Evolutionary conservation across 2,329 filamentous ascomycete genomes (phyloP), one percentile per base, ranked within the genome.

Genomic region (Fusarium sp.): DNA sequence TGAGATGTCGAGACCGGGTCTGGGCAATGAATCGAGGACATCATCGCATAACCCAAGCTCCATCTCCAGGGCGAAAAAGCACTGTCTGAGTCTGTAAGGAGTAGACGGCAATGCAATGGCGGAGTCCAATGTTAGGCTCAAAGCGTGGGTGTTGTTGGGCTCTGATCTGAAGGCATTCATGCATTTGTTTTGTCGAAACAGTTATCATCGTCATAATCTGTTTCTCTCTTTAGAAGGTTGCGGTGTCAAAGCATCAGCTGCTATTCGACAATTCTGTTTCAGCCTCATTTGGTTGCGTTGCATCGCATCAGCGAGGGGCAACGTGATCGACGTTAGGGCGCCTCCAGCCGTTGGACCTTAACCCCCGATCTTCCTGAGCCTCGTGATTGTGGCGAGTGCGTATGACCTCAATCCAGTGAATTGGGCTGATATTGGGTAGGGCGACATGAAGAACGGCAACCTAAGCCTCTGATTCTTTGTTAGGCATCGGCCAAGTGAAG

Each of bases 271-370:
- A 67, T 52, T 52, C 22, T 34, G 57, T 67, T 65, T 69, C 67
- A 69, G 64, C 64, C 69, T 69, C 69, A 61, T 67, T 65, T 69
- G 56, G 56, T 53, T 64, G 62, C 54, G 67, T 69, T 63, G 67
- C 69, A 65, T 73, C 62, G 61, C 62, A 72, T 71, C 59, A 61
- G 43, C 58, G 64, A 66, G 58, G 62, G 55, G 59, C 71, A 72
- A 72, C 67, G 62, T 72, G 71, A 73, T 73, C 71, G 67, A 57
- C 71, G 52, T 45, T 57, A 38, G 46, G 44, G 66, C 61, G 56
- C 57, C 45, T 22, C 33, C n/a, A 43, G 53, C 53, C 60, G 62
- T 65, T 65, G 60, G 62, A 65, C 36, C 43, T 65, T 39, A 65
- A 59, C 26, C 53, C 54, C 39, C 36, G 34, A 53, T 47, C 39